Evolutionary conservation across 306 rosid species (phyloP), one percentile per base, ranked within the genome.

Genomic region (Quercus mongolica): DNA sequence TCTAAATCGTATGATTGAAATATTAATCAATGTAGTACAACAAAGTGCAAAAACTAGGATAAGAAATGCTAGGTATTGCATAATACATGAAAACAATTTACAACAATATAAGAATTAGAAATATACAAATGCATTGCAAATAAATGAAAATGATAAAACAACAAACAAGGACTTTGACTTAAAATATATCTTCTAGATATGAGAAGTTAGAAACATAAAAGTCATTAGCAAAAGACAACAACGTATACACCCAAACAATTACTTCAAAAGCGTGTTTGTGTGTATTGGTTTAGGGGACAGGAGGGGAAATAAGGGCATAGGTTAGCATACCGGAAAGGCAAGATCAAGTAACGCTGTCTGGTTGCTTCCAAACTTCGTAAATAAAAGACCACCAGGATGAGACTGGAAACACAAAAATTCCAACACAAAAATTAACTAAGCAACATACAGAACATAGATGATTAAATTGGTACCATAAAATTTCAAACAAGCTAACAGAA

Each of bases 261-360:
- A 61, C 56, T 74, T 59, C 11, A 30, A 70, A 44, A 56, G 55
- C 31, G 23, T 49, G 54, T 12, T 49, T 49, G 5, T 49, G 17
- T 10, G 54, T 49, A 11, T 49, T 11, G 5, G 17, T 13, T 49
- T 44, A 56, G 69, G 18, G 62, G 31, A 59, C 13, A 54, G 55
- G 56, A 62, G 5, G 67, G 74, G 75, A 73, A n/a, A 68, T 18
- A 83, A 57, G 31, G 56, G n/a, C 8, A 26, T 61, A 0, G 51
- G 57, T 56, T 79, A 57, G 69, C 80, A 74, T 95, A 92, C 99
- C 92, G 97, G 97, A 79, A 92, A 90, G 74, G 99, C 94, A 86
- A 94, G 97, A 90, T 95, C 99, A 81, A 95, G 94, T 30, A 92
- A 85, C n/a, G 99, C 94, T 5, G 99, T 89, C 84, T 92, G 97